These are phyloP conservation scores for Cystobasidium ongulense DNA, from an alignment of 768 basidiomycete genomes.

Conservation along the genomic window DNA sequence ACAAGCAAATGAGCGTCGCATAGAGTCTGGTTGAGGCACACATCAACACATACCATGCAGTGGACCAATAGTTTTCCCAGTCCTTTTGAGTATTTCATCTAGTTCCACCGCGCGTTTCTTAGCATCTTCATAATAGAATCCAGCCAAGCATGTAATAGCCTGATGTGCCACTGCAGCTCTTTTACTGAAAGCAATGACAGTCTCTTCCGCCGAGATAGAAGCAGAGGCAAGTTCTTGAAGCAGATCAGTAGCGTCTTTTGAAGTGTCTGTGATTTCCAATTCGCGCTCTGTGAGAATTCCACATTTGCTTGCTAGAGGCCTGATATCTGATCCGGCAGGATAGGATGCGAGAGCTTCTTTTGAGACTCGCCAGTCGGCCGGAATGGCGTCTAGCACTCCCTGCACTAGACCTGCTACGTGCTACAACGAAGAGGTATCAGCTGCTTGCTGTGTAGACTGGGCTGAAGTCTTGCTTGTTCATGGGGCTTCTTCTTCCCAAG, in stretches of 20 bases:
- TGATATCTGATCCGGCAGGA: slow-evolving; percentile 2
- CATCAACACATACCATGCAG: background rate
- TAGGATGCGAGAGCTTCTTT: background rate
- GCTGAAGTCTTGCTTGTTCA: too few species aligned
- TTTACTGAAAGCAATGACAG: slow-evolving; percentile 9
- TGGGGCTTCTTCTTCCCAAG: too few species aligned
- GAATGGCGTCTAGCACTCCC: background rate
- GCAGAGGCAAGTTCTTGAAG: background rate
- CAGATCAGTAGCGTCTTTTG: background rate
- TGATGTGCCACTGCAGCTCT: slow-evolving; percentile 12
- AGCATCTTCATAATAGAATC: background rate
- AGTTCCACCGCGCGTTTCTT: background rate
- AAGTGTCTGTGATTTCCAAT: background rate
- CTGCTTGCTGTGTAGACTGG: too few species aligned
- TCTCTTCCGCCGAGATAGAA: background rate
- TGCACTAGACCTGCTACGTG: background rate
- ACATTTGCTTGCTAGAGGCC: background rate
- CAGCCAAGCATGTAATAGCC: background rate
- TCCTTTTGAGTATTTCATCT: background rate
- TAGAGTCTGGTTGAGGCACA: too few species aligned
- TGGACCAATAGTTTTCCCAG: background rate
- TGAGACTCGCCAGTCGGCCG: background rate
- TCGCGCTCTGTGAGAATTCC: slow-evolving; percentile 6
- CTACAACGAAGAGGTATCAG: background rate
- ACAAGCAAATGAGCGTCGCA: background rate